Base-by-base conservation (phyloP, 1,139 yeast species). In the Geotrichum citri-aurantii region DNA sequence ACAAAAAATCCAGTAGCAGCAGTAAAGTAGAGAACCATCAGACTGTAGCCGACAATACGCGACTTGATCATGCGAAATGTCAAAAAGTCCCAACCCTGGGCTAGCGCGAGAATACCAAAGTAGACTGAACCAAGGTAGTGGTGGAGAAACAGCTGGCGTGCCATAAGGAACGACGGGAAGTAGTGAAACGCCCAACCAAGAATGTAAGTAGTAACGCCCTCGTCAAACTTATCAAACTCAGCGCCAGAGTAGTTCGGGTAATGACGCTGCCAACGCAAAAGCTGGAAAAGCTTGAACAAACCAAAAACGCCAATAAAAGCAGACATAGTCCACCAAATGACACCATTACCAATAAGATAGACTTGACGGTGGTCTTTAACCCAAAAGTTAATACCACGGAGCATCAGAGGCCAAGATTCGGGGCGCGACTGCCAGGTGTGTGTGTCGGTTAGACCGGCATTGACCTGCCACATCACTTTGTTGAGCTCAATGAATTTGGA, bases 331-430 rank as follows among this genome's bases (percentile, higher is more conserved):
- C 95, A 92, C 97, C 98, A 95, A 50, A 86, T 78, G 55, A 88
- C 82, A 23, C 92, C 91, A 71, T 95, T 95, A 71, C 99, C 99
- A 53, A 93, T 71, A 64, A 95, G 79, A 72, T 93, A 95, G 50
- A 93, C 83, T 71, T 88, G 96, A 65, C 80, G 82, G 71, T 86
- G 79, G 62, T 88, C 84, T 67, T 80, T 79, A 65, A 81, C 86
- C 98, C 98, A 93, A 77, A 93, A 95, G 75, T 91, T 90, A 73
- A 95, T 93, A 72, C 99, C 99, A 73, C 98, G 85, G 63, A 80
- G 74, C 69, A 95, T 79, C 47, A 87, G 73, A 61, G 97, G 96
- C 99, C 99, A 95, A 48, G 90, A 81, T 59, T 77, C 78, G 57
- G 99, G 99, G 58, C 83, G 77, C 12, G 97, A 89, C 75, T 92